Evolutionary conservation across 2,329 filamentous ascomycete species (phyloP).

Genomic region (Xylariaceae sp.): DNA sequence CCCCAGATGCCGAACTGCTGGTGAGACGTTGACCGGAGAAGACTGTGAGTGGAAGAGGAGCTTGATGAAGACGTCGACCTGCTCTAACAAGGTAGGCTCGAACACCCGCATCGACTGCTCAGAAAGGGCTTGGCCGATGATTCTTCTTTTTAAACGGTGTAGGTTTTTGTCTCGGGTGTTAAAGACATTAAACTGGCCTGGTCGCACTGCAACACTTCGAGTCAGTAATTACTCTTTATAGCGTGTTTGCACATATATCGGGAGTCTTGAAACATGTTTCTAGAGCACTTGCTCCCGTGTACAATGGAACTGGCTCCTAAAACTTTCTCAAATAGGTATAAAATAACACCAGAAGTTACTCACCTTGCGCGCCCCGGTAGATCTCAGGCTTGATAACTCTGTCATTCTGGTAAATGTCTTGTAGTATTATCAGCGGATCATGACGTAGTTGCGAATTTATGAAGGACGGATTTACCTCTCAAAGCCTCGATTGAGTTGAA

Average conservation of each 20-base stretch:
- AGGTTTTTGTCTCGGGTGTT: conserved; percentile 10
- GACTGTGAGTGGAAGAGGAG: neutral
- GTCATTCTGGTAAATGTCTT: conserved; percentile 18
- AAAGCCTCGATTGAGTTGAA: conserved; percentile 18
- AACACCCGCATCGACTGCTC: conserved; percentile 17
- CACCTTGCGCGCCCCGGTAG: conserved; percentile 8
- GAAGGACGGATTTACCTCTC: conserved; percentile 1
- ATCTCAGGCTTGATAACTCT: conserved; percentile 10
- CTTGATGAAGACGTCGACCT: conserved; percentile 18
- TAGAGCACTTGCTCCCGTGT: too few species aligned
- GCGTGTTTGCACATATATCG: too few species aligned
- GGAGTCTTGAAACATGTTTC: too few species aligned
- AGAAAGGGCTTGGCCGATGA: conserved; percentile 12
- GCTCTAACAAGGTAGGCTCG: conserved; percentile 15
- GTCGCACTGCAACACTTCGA: too few species aligned
- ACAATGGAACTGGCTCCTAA: too few species aligned
- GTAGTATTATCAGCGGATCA: neutral
- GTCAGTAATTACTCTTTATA: too few species aligned
- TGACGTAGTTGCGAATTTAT: too few species aligned
- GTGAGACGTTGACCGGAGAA: conserved; percentile 13
- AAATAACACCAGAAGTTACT: too few species aligned
- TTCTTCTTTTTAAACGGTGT: conserved; percentile 15
- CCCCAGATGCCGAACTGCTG: neutral
- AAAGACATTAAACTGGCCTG: conserved; percentile 1
- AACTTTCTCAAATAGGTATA: too few species aligned